Evolutionary conservation across 768 basidiomycete species (phyloP).

Genomic region (Nidularia pulvinata): DNA sequence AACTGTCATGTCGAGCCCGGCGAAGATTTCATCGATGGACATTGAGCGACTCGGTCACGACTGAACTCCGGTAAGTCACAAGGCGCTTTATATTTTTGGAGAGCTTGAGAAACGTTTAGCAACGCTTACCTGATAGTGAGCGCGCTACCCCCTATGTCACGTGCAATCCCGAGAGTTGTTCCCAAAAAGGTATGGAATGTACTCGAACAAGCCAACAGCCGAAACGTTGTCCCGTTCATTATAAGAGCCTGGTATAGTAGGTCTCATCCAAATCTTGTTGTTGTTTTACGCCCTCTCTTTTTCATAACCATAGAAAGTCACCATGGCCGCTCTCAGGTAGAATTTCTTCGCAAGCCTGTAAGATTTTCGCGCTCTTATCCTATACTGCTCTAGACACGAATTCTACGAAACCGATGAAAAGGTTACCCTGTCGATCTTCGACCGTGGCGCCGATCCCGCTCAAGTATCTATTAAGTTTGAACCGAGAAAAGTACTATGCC

Average conservation of each 20-base stretch:
- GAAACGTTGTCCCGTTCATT: no score
- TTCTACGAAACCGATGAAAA: conserved; percentile 87
- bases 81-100: no score
- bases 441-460: conserved; percentile 70
- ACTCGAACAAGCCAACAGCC: conserved; percentile 26
- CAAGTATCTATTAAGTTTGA: conserved; percentile 64
- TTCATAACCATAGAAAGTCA: background rate
- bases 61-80: no score
- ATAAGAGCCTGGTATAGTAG: background rate
- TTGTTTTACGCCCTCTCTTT: no score
- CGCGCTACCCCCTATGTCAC: no score
- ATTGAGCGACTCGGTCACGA: no score
- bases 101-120: no score
- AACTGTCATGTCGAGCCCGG: no score
- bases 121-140: no score
- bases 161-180: background rate
- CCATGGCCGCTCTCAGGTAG: conserved; percentile 36
- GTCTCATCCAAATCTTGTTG: no score
- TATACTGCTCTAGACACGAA: conserved; percentile 58
- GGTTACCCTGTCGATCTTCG: conserved; percentile 75
- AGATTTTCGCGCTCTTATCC: background rate
- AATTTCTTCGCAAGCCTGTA: background rate
- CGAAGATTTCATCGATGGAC: no score
- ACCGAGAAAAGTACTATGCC: conserved; percentile 50
- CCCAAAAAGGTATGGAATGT: conserved; percentile 27